Base-by-base conservation (phyloP, 192 early-diverging fungal species). In the Coemansia sp. region DNA sequence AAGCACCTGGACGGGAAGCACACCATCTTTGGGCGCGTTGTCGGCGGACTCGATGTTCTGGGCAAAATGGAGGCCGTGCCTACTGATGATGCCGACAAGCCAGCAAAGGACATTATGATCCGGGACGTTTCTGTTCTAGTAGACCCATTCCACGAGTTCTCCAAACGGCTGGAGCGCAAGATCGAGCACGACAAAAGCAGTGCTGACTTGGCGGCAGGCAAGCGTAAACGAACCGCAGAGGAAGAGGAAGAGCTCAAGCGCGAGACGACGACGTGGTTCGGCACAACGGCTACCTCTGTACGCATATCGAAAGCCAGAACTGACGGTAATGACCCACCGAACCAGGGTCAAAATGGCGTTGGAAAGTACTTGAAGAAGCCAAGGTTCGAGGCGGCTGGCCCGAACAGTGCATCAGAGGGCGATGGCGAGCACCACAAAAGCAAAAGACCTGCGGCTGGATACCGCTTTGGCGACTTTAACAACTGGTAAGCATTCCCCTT, bases 21-120 rank as follows among this genome's bases (percentile, higher is more conserved):
- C 72, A 90, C 95, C 0, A 85, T 98, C 8, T 99, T 99, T 88
- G 97, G 97, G 12, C 94, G 88, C 21, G 84, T 98, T 0, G 93
- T 96, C 2, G 93, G 94, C 62, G 97, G 97, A 5, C 72, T 91
- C 70, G 88, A 93, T 24, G 89, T 92, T 5, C 82, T 99, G 63
- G 85, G 85, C 73, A 88, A 87, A 35, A 89, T 98, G 64, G 95
- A 97, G 78, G 62, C 84, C 2, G 81, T 93, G 3, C 84, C 88
- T 0, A 91, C 91, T 2, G 89, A 92, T 33, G 83, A 85, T 10
- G 86, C 85, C 43, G 93, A 94, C 74, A 85, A 90, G 23, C 92
- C 94, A 2, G 67, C 86, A 53, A 72, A 85, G n/a, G 84, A 87
- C 18, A 94, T 98, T 39, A 75, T 80, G 6, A 95, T 98, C 44